A percentile compares a stretch with the other conserved stretches of the same genome.
phyloP scores from a whole-genome alignment of 2,329 filamentous ascomycete species.

The Davidsoniella eucalypti region DNA sequence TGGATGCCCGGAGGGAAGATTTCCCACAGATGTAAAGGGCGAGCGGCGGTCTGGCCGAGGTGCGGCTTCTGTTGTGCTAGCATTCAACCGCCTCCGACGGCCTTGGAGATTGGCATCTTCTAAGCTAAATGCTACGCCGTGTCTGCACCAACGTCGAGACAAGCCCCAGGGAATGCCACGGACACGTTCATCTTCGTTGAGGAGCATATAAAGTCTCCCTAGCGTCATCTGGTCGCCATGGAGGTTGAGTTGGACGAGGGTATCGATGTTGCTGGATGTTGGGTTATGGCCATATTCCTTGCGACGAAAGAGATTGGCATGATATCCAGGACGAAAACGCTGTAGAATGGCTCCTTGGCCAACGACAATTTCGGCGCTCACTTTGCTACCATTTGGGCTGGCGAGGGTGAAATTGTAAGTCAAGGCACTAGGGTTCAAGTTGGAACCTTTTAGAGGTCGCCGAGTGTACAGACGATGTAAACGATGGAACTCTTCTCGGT shows the following conservation, averaged over 20 bases:
- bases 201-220: slow-evolving; percentile 21
- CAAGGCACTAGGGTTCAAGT: slow-evolving; percentile 5
- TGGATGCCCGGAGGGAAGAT: too few species aligned
- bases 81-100: background rate
- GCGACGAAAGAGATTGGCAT: slow-evolving; percentile 10
- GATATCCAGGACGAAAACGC: slow-evolving; percentile 12
- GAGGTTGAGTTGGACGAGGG: slow-evolving; percentile 19
- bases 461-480: slow-evolving; percentile 19
- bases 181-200: slow-evolving; percentile 26
- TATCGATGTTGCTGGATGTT: background rate
- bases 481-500: slow-evolving; percentile 28
- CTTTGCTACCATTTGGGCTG: slow-evolving; percentile 12
- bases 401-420: slow-evolving; percentile 10
- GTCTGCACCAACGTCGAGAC: slow-evolving; percentile 10
- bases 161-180: slow-evolving; percentile 19
- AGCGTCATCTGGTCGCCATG: slow-evolving; percentile 19
- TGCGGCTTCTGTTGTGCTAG: background rate
- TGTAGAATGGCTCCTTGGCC: slow-evolving; percentile 8
- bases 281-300: slow-evolving; percentile 8
- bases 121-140: slow-evolving; percentile 10
- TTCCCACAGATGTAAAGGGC: background rate
- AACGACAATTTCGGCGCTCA: slow-evolving; percentile 12
- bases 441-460: slow-evolving; percentile 26
- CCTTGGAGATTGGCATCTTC: slow-evolving; percentile 9
- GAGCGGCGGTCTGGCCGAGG: background rate